Evolutionary conservation across 1,139 yeast species (phyloP).

Genomic region (Hyphopichia buzzinii): DNA sequence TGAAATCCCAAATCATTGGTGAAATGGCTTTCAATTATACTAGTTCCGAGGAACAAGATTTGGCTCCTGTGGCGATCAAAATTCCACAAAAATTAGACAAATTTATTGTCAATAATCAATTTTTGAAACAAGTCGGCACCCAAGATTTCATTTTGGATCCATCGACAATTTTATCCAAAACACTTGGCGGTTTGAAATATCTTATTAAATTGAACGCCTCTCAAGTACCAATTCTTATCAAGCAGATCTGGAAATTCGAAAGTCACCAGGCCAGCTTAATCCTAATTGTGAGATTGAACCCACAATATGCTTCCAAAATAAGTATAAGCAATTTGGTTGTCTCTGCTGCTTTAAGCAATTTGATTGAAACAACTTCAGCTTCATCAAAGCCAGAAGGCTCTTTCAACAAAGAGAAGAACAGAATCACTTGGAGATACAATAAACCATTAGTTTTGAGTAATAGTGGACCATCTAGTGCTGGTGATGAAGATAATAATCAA

Average conservation of each 20-base stretch:
- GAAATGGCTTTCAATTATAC: conserved; percentile 74
- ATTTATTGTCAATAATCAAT: conserved; percentile 42
- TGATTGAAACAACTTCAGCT: conserved; percentile 60
- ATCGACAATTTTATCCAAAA: conserved; percentile 46
- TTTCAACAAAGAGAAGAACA: conserved; percentile 76
- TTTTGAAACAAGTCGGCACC: conserved; percentile 33
- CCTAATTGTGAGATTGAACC: conserved; percentile 62
- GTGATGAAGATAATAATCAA: conserved; percentile 30
- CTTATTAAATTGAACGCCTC: conserved; percentile 38
- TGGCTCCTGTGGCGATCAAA: conserved; percentile 19
- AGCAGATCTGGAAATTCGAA: conserved; percentile 90
- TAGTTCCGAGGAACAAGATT: conserved; percentile 3
- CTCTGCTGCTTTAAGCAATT: conserved; percentile 53
- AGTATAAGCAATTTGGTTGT: conserved; percentile 62
- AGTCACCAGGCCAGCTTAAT: conserved; percentile 81
- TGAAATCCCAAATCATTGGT: conserved; percentile 65
- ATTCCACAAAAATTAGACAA: conserved; percentile 35
- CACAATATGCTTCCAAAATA: conserved; percentile 42
- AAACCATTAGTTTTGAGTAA: conserved; percentile 45
- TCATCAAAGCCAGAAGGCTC: conserved; percentile 89
- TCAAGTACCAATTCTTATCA: conserved; percentile 65
- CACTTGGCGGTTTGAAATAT: conserved; percentile 75
- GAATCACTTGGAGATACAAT: conserved; percentile 80
- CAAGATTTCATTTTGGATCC: conserved; percentile 32
- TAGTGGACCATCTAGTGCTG: conserved; percentile 9